Evolutionary conservation across 2,329 filamentous ascomycete genomes (phyloP), one percentile per base, ranked within the genome.

Genomic region (Huntiella savannae): DNA sequence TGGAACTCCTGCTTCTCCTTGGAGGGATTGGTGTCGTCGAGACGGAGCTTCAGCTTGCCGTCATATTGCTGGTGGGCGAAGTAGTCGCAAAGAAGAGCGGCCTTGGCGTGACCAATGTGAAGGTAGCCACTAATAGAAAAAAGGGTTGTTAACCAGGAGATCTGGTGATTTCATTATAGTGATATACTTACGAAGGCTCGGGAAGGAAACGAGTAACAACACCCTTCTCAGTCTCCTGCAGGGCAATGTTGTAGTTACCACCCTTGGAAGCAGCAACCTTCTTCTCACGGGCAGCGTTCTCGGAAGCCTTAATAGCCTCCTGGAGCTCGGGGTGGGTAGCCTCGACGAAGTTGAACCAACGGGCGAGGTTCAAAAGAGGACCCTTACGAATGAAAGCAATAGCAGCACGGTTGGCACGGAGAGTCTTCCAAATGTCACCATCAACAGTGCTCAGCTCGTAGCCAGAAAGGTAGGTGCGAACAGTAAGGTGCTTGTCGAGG

Each of bases 1-100:
- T 96, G 80, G 60, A 80, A 98, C 65, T 96, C 91, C 60, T 88
- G 78, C 68, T 93, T 95, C 70, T 98, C 91, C 62, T 96, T 96
- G 50, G 82, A 79, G 5, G 91, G 91, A 64, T 98, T 98, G 48
- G 91, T 98, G 59, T 98, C 91, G 59, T 98, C 91, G 58, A 98
- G 91, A 50, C 91, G 82, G 43, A 96, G 75, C 50, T 92, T 77
- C 55, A 98, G 70, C 56, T 81, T 92, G 56, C 91, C 91, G 50
- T 88, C 79, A 69, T 93, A 93, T 55, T 85, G 82, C 60, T 86
- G 80, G 62, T 95, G 86, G 39, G 86, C 88, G 55, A 96, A 96
- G 70, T 93, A 96, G 61, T 96, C 87, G 66, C 91, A 94, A 48
- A 96, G 75, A 47, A 93, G 71, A 4, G 86, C 86, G 28, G 86